Conservation (phyloP, 192 early-diverging fungal species). For the Coemansia interrupta region DNA sequence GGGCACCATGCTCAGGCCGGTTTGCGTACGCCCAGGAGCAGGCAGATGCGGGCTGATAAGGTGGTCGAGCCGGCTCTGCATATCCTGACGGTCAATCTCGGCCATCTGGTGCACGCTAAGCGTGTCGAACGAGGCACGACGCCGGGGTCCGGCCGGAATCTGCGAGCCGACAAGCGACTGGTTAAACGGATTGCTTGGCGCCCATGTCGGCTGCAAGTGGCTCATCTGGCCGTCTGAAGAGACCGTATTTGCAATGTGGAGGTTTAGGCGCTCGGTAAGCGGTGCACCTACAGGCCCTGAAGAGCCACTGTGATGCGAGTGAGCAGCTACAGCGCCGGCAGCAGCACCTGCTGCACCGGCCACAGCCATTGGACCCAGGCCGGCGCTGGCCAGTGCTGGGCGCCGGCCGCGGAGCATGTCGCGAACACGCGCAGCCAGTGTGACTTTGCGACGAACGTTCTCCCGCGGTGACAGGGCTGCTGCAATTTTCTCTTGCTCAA, state of each 20-base stretch:
- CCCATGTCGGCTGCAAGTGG: constrained; percentile 6
- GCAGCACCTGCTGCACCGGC: constrained; percentile 4
- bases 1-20: not conserved
- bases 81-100: constrained; percentile 26
- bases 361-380: not conserved
- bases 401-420: constrained; percentile 22
- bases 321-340: constrained; percentile 1
- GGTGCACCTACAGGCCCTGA: not conserved
- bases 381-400: not conserved
- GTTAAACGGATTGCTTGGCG: constrained; percentile 17
- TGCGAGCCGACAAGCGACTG: constrained; percentile 3
- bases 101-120: constrained; percentile 51
- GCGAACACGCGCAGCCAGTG: constrained; percentile 36
- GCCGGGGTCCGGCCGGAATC: constrained; percentile 1
- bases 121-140: constrained; percentile 46
- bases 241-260: not conserved
- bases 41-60: constrained; percentile 26
- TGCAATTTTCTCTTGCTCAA: constrained; percentile 39
- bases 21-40: not conserved
- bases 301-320: not conserved
- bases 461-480: constrained; percentile 37
- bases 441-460: constrained; percentile 38
- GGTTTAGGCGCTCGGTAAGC: constrained; percentile 5
- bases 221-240: not conserved
- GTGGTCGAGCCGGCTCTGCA: constrained; percentile 40